Percentiles rank a stretch among this genome's conserved stretches.
Conservation (phyloP, 139 green algal species). For the Trebouxia sp. region DNA sequence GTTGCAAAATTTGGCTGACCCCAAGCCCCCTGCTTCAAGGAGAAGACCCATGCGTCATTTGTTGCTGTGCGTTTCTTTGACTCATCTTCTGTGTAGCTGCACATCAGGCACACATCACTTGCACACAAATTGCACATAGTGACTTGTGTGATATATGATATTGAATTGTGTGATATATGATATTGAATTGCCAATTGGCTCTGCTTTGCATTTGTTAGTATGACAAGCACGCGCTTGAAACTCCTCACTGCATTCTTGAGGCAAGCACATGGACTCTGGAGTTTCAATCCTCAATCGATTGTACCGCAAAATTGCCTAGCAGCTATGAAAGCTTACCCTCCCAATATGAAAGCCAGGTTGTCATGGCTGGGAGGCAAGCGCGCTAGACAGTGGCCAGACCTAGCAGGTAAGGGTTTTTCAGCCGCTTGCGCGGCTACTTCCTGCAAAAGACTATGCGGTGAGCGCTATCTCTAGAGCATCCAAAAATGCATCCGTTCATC, state of each 20-base stretch:
- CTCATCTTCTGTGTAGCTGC: constrained; percentile 40
- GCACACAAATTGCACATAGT: background rate
- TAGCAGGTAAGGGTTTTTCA: constrained; percentile 18
- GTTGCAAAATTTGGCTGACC: background rate
- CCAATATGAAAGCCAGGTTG: constrained; percentile 40
- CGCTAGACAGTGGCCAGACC: constrained; percentile 33
- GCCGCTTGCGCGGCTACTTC: background rate
- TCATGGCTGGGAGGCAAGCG: constrained; percentile 2
- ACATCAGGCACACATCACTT: background rate
- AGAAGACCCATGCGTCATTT: constrained; percentile 43
- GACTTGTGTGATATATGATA: too few relatives aligned
- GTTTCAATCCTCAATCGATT: too few relatives aligned
- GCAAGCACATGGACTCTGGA: too few relatives aligned
- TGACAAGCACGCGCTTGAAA: too few relatives aligned
- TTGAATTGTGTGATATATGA: too few relatives aligned
- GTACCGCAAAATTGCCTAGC: too few relatives aligned
- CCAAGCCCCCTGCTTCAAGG: constrained; percentile 1
- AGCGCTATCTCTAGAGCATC: too few relatives aligned
- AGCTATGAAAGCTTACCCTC: constrained; percentile 32
- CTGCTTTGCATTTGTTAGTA: too few relatives aligned
- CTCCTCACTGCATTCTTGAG: too few relatives aligned
- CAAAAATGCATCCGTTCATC: background rate
- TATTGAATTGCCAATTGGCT: too few relatives aligned
- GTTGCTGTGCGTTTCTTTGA: constrained; percentile 36
- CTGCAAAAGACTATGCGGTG: too few relatives aligned